Base-by-base conservation (phyloP, 352 stramenopile genomes). In the Aphanomyces astaci region DNA sequence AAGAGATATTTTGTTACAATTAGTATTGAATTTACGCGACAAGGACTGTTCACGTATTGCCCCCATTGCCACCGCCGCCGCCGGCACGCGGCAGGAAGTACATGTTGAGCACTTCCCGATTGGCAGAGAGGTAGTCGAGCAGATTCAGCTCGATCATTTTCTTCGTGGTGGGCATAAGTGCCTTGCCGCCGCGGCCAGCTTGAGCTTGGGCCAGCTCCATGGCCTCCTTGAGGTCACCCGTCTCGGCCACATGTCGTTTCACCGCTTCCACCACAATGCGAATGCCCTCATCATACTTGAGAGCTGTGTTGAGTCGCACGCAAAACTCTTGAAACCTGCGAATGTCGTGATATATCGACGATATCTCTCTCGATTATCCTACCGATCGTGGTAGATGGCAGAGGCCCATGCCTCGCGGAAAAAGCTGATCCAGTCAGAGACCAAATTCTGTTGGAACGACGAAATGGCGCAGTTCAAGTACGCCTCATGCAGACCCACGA, bases 401-500 rank as follows among this genome's bases (percentile, higher is more conserved):
- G 66, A 77, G 28, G 80, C 72, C 88, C 88, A 96, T 52, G 88
- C 83, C 49, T 86, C 71, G 5, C 78, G 76, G 63, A 96, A 94
- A 64, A 95, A 96, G 1, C 73, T 76, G 32, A 96, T 75, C 86
- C 86, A 96, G 73, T 96, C 88, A 59, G 63, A 64, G 56, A 96
- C 76, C 56, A 86, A 80, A 33, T 79, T 76, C 19, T 79, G 84
- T 9, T 81, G 57, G 70, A 93, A 94, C 10, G 79, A 84, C n/a
- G 77, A 77, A 39, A 92, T 66, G 4, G 84, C 84, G 55, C 76
- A 88, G 75, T 96, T 96, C 10, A 96, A 72, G 55, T 92, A 95
- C 31, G 85, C 78, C 68, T 96, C 87, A 60, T 96, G 88, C 60
- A 92, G 66, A 2, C 88, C 88, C 28, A 95, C 79, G 32, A 96